Percentiles rank a stretch among this genome's conserved stretches.
Conservation (phyloP, 1,284 basidiomycete species). For the Taiwanofungus camphoratus region DNA sequence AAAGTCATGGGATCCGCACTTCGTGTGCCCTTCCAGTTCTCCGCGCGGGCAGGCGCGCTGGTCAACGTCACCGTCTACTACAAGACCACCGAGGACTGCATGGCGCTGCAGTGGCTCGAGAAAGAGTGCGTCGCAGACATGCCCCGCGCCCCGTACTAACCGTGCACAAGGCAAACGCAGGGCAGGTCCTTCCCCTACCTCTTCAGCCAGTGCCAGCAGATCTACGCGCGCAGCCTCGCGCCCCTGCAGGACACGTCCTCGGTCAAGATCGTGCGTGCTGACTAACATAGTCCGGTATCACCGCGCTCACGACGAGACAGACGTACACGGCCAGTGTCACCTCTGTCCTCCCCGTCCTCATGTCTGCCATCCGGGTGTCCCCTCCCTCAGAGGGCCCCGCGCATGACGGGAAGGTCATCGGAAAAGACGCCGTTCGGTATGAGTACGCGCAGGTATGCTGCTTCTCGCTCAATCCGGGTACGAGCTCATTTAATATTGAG, state of each 20-base stretch:
- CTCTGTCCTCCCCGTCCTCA: slow-evolving; percentile 75
- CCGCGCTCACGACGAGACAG: slow-evolving; percentile 26
- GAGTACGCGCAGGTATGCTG: slow-evolving; percentile 59
- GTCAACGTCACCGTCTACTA: slow-evolving; percentile 63
- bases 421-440: slow-evolving; percentile 64
- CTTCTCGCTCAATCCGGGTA: neutral
- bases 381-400: slow-evolving; percentile 63
- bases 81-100: slow-evolving; percentile 72
- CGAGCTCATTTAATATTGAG: slow-evolving; percentile 32
- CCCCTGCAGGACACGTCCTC: slow-evolving; percentile 80
- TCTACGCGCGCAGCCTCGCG: slow-evolving; percentile 77
- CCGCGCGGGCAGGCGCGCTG: slow-evolving; percentile 36
- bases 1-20: slow-evolving; percentile 71
- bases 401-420: slow-evolving; percentile 64
- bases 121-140: slow-evolving; percentile 53
- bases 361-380: slow-evolving; percentile 78
- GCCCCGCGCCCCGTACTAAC: neutral
- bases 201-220: slow-evolving; percentile 94
- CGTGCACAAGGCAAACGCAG: slow-evolving; percentile 70
- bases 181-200: slow-evolving; percentile 84
- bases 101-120: slow-evolving; percentile 91
- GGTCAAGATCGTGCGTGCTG: slow-evolving; percentile 59
- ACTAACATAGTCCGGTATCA: neutral
- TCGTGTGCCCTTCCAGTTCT: slow-evolving; percentile 42
- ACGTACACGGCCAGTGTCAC: slow-evolving; percentile 75